Evolutionary conservation across 179 eudicot species (phyloP).

Genomic region (Actinidia arguta): DNA sequence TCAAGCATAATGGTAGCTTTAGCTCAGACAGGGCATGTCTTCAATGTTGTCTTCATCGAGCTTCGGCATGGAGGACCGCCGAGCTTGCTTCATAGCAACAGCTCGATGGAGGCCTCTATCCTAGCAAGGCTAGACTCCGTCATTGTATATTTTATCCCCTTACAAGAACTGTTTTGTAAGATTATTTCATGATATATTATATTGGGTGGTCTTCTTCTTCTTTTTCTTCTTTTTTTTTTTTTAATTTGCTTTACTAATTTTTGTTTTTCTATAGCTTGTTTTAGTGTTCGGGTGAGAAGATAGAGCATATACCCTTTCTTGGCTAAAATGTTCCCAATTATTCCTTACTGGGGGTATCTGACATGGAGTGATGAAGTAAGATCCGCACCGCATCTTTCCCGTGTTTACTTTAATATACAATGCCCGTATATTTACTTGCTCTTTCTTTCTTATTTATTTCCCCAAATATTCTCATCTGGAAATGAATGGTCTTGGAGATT

Average conservation of each 20-base stretch:
- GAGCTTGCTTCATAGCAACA: too few relatives aligned
- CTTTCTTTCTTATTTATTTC: background rate
- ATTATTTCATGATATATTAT: background rate
- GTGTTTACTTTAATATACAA: background rate
- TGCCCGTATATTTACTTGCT: background rate
- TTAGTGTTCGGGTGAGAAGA: slow-evolving; percentile 92
- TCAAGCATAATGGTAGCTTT: too few relatives aligned
- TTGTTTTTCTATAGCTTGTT: slow-evolving; percentile 68
- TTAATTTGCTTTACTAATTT: background rate
- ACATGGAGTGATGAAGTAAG: slow-evolving; percentile 48
- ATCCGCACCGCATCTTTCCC: background rate
- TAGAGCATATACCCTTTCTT: slow-evolving; percentile 80
- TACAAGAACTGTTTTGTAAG: background rate
- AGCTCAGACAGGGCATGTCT: too few relatives aligned
- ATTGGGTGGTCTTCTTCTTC: background rate
- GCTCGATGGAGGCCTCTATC: too few relatives aligned
- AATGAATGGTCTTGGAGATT: background rate
- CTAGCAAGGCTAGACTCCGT: too few relatives aligned
- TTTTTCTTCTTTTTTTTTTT: background rate
- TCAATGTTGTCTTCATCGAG: too few relatives aligned
- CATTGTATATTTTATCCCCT: too few relatives aligned
- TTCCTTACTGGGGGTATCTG: slow-evolving; percentile 63
- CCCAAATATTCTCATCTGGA: background rate
- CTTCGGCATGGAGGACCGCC: too few relatives aligned
- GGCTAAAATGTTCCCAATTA: slow-evolving; percentile 70